Percentiles rank a stretch among this genome's conserved stretches.
phyloP scores from a whole-genome alignment of 2,329 filamentous ascomycete species.

The Mollisiaceae sp. region DNA sequence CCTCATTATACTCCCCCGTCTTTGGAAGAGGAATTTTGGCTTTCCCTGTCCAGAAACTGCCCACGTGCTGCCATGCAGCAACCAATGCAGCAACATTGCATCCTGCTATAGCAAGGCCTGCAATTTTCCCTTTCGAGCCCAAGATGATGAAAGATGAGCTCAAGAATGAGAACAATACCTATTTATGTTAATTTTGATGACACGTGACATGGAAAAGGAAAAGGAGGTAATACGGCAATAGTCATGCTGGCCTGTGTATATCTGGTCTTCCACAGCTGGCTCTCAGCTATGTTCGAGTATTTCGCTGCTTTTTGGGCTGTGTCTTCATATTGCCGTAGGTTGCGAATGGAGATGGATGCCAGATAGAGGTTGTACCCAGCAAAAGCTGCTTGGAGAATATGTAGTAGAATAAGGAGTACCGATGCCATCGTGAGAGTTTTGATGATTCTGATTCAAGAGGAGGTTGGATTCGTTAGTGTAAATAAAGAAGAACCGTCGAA shows the following conservation, averaged over 20 bases:
- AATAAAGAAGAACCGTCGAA: not conserved
- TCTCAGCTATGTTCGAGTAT: slow-evolving; percentile 49
- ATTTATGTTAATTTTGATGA: not conserved
- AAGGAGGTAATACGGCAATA: slow-evolving; percentile 42
- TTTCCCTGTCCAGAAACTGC: slow-evolving; percentile 34
- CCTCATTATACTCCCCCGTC: slow-evolving; percentile 36
- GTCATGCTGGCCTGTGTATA: slow-evolving; percentile 50
- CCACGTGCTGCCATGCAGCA: slow-evolving; percentile 29
- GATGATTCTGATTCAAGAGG: not conserved
- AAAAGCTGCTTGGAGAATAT: slow-evolving; percentile 47
- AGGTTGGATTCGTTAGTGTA: not conserved
- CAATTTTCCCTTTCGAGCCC: not conserved
- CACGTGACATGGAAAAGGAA: not conserved
- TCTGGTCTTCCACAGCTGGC: slow-evolving; percentile 50
- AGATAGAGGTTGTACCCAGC: slow-evolving; percentile 50
- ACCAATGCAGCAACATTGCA: slow-evolving; percentile 32
- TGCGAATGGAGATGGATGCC: slow-evolving; percentile 49
- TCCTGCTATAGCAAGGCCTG: slow-evolving; percentile 8
- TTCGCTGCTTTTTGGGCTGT: slow-evolving; percentile 50
- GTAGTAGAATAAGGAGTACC: slow-evolving; percentile 40
- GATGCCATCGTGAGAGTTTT: slow-evolving; percentile 22
- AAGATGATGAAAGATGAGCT: slow-evolving; percentile 21
- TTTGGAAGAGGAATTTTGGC: slow-evolving; percentile 32
- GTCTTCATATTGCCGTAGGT: slow-evolving; percentile 52
- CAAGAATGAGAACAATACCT: slow-evolving; percentile 29